Conservation (phyloP, 2,329 filamentous ascomycete species). For the Polychaeton citri region DNA sequence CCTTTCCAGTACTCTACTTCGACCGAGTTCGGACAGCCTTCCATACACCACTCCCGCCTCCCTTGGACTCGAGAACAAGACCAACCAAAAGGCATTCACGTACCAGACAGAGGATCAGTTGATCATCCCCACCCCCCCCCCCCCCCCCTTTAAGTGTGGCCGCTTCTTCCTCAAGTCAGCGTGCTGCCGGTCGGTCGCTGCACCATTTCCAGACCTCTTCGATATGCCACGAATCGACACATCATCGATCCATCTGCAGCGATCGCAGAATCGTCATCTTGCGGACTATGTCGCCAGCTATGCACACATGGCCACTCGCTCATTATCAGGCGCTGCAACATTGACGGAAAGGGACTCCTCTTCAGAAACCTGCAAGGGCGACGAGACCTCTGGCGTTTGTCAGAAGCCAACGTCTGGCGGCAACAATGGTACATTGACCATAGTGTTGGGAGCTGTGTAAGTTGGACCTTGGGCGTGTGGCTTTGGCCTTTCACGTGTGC, state of each 20-base stretch:
- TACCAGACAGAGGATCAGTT: background rate
- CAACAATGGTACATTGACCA: slow-evolving; percentile 17
- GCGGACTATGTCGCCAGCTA: background rate
- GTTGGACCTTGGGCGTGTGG: slow-evolving; percentile 8
- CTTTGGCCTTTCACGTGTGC: no score
- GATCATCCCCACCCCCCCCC: background rate
- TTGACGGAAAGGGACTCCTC: slow-evolving; percentile 6
- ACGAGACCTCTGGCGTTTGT: slow-evolving; percentile 13
- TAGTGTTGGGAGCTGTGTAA: slow-evolving; percentile 22
- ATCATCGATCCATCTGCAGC: background rate
- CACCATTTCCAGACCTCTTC: background rate
- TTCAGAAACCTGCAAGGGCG: slow-evolving; percentile 12
- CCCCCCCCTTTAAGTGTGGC: background rate
- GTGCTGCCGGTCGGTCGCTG: background rate
- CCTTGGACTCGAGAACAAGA: background rate
- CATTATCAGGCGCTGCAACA: slow-evolving; percentile 1
- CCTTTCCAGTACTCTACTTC: background rate
- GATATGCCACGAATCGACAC: background rate
- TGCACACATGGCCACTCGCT: background rate
- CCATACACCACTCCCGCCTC: background rate
- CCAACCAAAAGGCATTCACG: background rate
- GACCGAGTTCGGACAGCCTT: no score
- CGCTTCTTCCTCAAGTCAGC: background rate
- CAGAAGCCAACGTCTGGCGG: slow-evolving; percentile 14
- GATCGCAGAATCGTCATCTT: background rate